Evolutionary conservation across 768 basidiomycete genomes (phyloP), one percentile per base, ranked within the genome.

Genomic region (Hygrocybe coccinea): DNA sequence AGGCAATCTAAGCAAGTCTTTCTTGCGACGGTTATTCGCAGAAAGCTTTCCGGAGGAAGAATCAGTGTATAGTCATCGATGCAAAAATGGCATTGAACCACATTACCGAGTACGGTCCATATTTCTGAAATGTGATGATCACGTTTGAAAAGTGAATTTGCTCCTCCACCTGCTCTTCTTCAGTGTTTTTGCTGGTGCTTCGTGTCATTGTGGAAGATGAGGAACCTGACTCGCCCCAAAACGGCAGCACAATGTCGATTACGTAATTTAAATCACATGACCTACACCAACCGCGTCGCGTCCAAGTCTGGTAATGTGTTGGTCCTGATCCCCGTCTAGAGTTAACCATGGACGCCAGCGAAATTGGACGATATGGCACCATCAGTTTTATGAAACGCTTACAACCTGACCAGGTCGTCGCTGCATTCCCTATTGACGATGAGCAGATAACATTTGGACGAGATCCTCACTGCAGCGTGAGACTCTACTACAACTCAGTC

Each of bases 131-230:
- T 0, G 89, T 84, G 1, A 78, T 68, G 21, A 93, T 76, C 37
- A 95, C 88, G 62, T 87, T 84, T 5, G 80, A 71, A 66, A 94
- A 92, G 60, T 91, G 86, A 15, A 72, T 70, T 60, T 83, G 77
- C 67, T 94, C 91, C 69, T 83, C 81, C 6, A 51, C 35, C 22
- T 51, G 29, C 29, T 51, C 50, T 36, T 51, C 29, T 37, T 36
- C 29, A 10, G 11, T 35, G 17, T 49, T 46, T 11, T 5, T 15
- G 39, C 39, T 11, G 8, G 29, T 8, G 8, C 8, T 29, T 29
- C 8, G 29, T 3, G 29, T 29, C 29, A 29, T 29, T 29, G 29
- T 29, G 29, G 8, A 8, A 29, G 29, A 29, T 29, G 29, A 29
- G 29, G n/a, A n/a, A n/a, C n/a, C n/a, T n/a, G n/a, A n/a, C n/a